Evolutionary conservation across 352 stramenopile species (phyloP).

Genomic region (Albugo candida): DNA sequence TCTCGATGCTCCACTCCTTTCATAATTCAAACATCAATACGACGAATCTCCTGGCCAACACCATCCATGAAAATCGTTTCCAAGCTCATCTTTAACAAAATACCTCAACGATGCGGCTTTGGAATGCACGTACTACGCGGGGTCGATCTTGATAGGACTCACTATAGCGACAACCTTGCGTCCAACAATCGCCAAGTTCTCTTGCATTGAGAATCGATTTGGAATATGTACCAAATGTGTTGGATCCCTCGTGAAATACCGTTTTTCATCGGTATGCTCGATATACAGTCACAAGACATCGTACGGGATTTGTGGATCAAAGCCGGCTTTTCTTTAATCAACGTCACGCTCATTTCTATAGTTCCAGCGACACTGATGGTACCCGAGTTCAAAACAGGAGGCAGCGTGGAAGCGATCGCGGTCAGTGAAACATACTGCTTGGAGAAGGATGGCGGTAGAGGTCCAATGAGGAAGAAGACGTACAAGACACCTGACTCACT

Average conservation of each 20-base stretch:
- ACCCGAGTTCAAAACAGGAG: slow-evolving; percentile 93
- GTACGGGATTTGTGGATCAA: slow-evolving; percentile 96
- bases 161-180: slow-evolving; percentile 98
- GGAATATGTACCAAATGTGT: slow-evolving; percentile 94
- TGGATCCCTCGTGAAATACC: slow-evolving; percentile 95
- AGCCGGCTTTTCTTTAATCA: slow-evolving; percentile 67
- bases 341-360: slow-evolving; percentile 97
- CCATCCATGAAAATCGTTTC: slow-evolving; percentile 96
- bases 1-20: slow-evolving; percentile 93
- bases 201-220: slow-evolving; percentile 88
- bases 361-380: slow-evolving; percentile 99
- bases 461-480: slow-evolving; percentile 89
- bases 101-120: slow-evolving; percentile 71
- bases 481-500: slow-evolving; percentile 92
- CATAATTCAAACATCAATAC: slow-evolving; percentile 86
- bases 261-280: slow-evolving; percentile 97
- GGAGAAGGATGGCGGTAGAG: slow-evolving; percentile 64
- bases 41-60: slow-evolving; percentile 97
- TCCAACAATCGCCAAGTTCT: slow-evolving; percentile 75
- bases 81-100: slow-evolving; percentile 93
- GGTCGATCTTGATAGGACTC: slow-evolving; percentile 96
- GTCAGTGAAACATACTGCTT: slow-evolving; percentile 88
- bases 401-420: slow-evolving; percentile 81
- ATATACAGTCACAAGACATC: slow-evolving; percentile 99
- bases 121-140: slow-evolving; percentile 84